phyloP scores from a whole-genome alignment of 768 basidiomycete species.

The Obba rivulosa region DNA sequence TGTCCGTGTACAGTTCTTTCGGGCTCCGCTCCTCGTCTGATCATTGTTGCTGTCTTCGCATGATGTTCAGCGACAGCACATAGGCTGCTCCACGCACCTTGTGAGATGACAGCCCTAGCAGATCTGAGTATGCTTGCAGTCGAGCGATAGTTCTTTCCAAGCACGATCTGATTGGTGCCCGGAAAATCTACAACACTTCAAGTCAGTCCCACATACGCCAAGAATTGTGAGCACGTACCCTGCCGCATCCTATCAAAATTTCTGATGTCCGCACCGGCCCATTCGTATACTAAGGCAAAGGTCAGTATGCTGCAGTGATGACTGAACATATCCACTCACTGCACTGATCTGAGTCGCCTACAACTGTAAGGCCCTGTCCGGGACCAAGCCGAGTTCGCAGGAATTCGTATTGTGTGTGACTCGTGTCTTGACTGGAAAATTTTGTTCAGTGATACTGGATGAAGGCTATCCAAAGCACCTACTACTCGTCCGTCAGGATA shows the following conservation, averaged over 20 bases:
- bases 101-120: constrained; percentile 70
- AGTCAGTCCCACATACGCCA: no score
- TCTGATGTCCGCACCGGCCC: constrained; percentile 75
- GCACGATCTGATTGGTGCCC: constrained; percentile 57
- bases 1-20: constrained; percentile 67
- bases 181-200: constrained; percentile 48
- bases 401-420: constrained; percentile 76
- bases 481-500: constrained; percentile 81
- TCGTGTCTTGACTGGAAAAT: constrained; percentile 65
- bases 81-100: constrained; percentile 43
- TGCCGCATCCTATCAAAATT: constrained; percentile 70
- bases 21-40: constrained; percentile 70
- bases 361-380: constrained; percentile 61
- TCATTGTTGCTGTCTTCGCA: no score
- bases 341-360: constrained; percentile 90
- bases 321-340: constrained; percentile 34
- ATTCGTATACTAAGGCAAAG: constrained; percentile 60
- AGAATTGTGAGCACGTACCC: constrained; percentile 32
- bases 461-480: constrained; percentile 24
- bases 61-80: no score
- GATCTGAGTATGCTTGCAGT: constrained; percentile 69
- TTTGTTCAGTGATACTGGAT: not conserved
- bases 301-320: not conserved
- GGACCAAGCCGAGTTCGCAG: constrained; percentile 59
- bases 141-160: constrained; percentile 87